Conservation (phyloP, 2,329 filamentous ascomycete species). For the Triangularia verruculosa region DNA sequence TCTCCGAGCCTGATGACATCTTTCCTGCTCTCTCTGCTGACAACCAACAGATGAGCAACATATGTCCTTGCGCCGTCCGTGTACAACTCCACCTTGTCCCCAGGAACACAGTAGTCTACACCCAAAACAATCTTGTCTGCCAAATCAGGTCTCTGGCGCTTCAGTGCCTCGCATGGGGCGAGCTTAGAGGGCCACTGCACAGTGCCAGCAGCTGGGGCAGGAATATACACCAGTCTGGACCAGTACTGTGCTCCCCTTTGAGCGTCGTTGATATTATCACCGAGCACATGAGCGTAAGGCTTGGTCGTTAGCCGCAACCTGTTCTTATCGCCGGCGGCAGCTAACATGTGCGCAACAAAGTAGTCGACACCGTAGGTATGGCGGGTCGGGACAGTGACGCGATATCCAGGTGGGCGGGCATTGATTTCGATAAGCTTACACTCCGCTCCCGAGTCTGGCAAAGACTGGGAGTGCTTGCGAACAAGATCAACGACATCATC, state of each 20-base stretch:
- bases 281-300: constrained; percentile 15
- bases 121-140: constrained; percentile 21
- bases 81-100: constrained; percentile 19
- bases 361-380: constrained; percentile 29
- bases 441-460: not conserved
- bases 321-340: constrained; percentile 20
- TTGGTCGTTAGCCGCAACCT: constrained; percentile 19
- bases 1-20: constrained; percentile 23
- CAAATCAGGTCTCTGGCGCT: constrained; percentile 21
- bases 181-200: constrained; percentile 13
- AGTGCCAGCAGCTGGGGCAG: constrained; percentile 21
- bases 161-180: constrained; percentile 25
- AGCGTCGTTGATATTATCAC: not conserved
- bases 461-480: not conserved
- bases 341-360: constrained; percentile 28
- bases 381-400: constrained; percentile 25
- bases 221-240: constrained; percentile 26
- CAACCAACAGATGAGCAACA: constrained; percentile 25
- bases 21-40: constrained; percentile 19
- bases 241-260: constrained; percentile 24
- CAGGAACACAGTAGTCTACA: constrained; percentile 23
- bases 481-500: constrained; percentile 20
- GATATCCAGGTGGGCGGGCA: constrained; percentile 27
- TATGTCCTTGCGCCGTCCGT: constrained; percentile 27
- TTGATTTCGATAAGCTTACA: constrained; percentile 29